phyloP scores from a whole-genome alignment of 805 yeast species.

The Torulaspora gathmanii region DNA sequence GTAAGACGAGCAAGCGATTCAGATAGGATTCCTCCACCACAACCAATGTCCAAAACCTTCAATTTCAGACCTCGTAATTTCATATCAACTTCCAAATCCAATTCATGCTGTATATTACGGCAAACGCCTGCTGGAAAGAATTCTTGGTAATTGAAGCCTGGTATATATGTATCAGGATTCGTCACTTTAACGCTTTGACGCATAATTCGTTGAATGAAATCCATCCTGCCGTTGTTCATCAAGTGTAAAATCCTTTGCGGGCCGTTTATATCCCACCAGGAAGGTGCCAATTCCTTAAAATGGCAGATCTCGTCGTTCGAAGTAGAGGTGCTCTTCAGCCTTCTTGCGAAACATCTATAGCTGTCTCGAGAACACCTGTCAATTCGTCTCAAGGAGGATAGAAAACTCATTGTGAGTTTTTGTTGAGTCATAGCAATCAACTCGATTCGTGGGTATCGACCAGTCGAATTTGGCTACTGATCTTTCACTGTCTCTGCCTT shows the following conservation, averaged over 20 bases:
- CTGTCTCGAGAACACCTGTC: background rate
- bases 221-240: constrained; percentile 88
- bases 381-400: background rate
- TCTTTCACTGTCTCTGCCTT: too few relatives aligned
- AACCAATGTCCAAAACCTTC: constrained; percentile 80
- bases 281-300: constrained; percentile 78
- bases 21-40: constrained; percentile 95
- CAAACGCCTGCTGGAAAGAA: constrained; percentile 58
- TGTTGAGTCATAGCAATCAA: background rate
- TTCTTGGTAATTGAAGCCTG: constrained; percentile 63
- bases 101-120: constrained; percentile 50
- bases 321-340: constrained; percentile 15
- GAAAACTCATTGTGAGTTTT: background rate
- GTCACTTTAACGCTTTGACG: constrained; percentile 26
- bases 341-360: background rate
- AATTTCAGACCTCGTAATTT: constrained; percentile 37
- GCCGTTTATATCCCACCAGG: constrained; percentile 98
- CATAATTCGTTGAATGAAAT: constrained; percentile 67
- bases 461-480: background rate
- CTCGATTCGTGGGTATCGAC: background rate
- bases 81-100: constrained; percentile 36
- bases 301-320: constrained; percentile 64
- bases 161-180: constrained; percentile 53
- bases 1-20: constrained; percentile 81
- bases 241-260: constrained; percentile 90